Base-by-base conservation (phyloP, 805 yeast species). In the Yamadazyma philogaea region DNA sequence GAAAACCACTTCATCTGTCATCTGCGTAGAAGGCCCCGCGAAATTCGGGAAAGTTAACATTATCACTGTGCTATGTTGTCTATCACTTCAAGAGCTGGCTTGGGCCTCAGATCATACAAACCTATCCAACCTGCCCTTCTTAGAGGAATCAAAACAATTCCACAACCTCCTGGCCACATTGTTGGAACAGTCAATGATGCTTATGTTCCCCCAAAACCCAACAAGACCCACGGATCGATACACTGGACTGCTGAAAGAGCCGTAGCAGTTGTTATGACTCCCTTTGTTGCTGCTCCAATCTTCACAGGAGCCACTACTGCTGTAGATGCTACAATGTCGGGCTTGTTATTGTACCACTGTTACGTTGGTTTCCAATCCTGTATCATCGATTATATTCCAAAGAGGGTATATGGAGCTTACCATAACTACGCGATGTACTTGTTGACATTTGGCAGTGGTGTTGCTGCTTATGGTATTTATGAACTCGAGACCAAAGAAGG, bases 301-400 rank as follows among this genome's bases (percentile, higher is more conserved):
- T 61, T 79, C 18, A 68, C 81, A 5, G 79, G 81, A 27, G 57
- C 71, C 17, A 61, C 73, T 11, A 68, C 81, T n/a, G 60, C 70
- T 33, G 45, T 79, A 2, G 93, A 85, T 61, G 67, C 85, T 3
- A 50, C 78, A 2, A 61, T 84, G 55, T 67, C 81, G 12, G 67
- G 80, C 2, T 61, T 79, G 11, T 56, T 84, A 37, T 63, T 85
- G 49, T 72, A 75, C 56, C 93, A 86, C 60, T 73, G 81, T 43
- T 78, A 77, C 60, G 78, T 79, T 37, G 95, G 93, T 2, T 80
- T 84, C 70, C 81, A 79, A 56, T 72, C 87, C 33, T 84, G 93
- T 71, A 85, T 86, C 53, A 76, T 77, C 43, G 93, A 86, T 63
- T 84, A 84, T 65, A 81, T 86, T 42, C 93, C 91, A 39, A 68